Evolutionary conservation across 108 stramenopile species (phyloP).

Genomic region (Pseudonitzschia pungens): DNA sequence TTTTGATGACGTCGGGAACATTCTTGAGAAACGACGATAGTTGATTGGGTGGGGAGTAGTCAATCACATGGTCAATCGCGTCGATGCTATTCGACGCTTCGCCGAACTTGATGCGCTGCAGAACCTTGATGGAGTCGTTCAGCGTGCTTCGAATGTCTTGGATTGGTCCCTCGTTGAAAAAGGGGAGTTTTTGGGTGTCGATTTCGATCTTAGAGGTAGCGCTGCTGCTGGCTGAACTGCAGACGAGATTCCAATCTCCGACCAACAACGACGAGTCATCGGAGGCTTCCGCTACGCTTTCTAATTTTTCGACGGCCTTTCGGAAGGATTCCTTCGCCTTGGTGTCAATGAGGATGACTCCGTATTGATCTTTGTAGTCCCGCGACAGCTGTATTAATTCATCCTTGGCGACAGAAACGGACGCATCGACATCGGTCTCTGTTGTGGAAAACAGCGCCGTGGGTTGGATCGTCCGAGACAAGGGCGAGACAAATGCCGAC

Average conservation of each 20-base stretch:
- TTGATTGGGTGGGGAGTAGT: constrained; percentile 53
- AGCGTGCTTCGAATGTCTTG: constrained; percentile 40
- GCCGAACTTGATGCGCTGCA: constrained; percentile 54
- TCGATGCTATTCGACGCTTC: constrained; percentile 34
- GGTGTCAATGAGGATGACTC: constrained; percentile 30
- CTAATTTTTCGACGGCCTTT: constrained; percentile 39
- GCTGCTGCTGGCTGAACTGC: constrained; percentile 41
- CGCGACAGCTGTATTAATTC: constrained; percentile 27
- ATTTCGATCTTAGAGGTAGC: constrained; percentile 11
- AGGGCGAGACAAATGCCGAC: neutral
- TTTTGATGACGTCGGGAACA: constrained; percentile 34
- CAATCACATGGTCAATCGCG: constrained; percentile 69
- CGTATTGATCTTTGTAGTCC: constrained; percentile 26
- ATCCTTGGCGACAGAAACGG: neutral
- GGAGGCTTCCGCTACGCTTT: constrained; percentile 25
- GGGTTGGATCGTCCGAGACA: neutral
- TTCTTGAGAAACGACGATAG: constrained; percentile 36
- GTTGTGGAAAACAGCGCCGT: neutral
- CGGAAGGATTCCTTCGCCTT: constrained; percentile 34
- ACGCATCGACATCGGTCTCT: constrained; percentile 6
- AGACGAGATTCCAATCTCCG: constrained; percentile 74
- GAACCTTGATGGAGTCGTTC: constrained; percentile 50
- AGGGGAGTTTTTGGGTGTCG: constrained; percentile 41
- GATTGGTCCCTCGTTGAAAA: constrained; percentile 36
- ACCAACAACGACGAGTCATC: constrained; percentile 23